Percentiles rank a stretch among this genome's conserved stretches.
phyloP scores from a whole-genome alignment of 2,329 filamentous ascomycete genomes.

The Paraconiothyrium sp. region DNA sequence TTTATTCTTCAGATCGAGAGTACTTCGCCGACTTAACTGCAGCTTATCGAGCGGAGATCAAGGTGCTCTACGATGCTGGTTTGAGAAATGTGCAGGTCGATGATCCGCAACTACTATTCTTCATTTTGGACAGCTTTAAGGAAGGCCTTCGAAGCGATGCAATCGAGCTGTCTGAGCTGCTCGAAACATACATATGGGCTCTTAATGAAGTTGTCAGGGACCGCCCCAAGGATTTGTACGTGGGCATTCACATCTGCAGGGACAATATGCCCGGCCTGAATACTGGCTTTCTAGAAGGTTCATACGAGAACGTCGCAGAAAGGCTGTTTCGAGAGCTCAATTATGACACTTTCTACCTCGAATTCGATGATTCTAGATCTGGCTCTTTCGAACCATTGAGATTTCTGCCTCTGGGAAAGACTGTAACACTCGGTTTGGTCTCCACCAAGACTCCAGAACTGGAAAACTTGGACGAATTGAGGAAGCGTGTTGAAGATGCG shows the following conservation, averaged over 20 bases:
- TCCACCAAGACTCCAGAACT: not conserved
- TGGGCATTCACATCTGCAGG: not conserved
- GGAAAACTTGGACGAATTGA: not conserved
- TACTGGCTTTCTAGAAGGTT: not conserved
- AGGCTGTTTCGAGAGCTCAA: not conserved
- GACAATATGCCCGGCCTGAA: not conserved
- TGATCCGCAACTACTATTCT: not conserved
- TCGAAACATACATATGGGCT: not conserved
- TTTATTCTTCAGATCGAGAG: too few species aligned
- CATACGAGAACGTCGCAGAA: not conserved
- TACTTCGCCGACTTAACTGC: too few species aligned
- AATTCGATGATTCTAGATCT: not conserved
- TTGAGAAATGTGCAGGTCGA: not conserved
- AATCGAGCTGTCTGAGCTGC: not conserved
- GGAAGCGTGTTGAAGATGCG: not conserved
- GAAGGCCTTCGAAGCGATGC: not conserved
- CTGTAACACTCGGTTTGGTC: not conserved
- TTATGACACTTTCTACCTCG: not conserved
- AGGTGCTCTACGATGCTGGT: not conserved
- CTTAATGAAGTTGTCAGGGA: not conserved
- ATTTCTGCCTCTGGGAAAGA: not conserved
- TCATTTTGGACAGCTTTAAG: not conserved
- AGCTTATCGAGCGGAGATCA: too few species aligned
- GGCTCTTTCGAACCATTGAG: not conserved
- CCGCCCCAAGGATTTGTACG: not conserved